Evolutionary conservation across 495 filamentous ascomycete genomes (phyloP), one percentile per base, ranked within the genome.

Genomic region (Hypomontagnella submonticulosa): DNA sequence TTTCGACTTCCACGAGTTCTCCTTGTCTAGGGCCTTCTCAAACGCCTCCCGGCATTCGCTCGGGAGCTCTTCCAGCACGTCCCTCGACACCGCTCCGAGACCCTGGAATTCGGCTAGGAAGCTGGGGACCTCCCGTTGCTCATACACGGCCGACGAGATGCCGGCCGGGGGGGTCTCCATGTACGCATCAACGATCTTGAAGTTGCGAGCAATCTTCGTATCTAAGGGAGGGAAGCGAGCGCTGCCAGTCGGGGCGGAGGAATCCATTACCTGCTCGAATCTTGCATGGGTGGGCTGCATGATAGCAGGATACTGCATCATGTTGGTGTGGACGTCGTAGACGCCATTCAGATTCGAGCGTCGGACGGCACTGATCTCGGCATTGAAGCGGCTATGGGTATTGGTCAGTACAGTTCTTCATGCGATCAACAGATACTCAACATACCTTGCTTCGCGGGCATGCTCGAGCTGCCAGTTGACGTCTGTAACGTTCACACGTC

Each of bases 391-490:
- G 70, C 93, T 97, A 61, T n/a, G 38, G 6, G 16, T 27, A 59
- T 62, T 48, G 40, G 67, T 64, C 51, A 66, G 61, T 34, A 4
- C 18, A 18, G 18, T 12, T 47, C 56, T 38, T 43, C 27, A 5
- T 37, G 47, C 30, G 27, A 37, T 58, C 37, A 30, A 12, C 12
- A 10, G 9, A 42, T 32, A 9, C 27, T 0, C 19, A 59, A 76
- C 87, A 72, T 80, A 96, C 91, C 90, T 93, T 32, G 95, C 91
- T 70, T 92, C 91, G 18, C 90, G 87, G 16, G 92, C 92, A 74
- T 99, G 95, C 77, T 97, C 93, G 16, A 93, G 78, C 86, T 95
- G 93, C 95, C 95, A 99, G 71, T 99, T 99, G n/a, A 89, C 86
- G 58, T 94, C 92, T 23, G 92, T 99, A n/a, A 99, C 88, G 18